Conservation (phyloP, 2,329 filamentous ascomycete genomes). For the Tolypocladium capitatum region DNA sequence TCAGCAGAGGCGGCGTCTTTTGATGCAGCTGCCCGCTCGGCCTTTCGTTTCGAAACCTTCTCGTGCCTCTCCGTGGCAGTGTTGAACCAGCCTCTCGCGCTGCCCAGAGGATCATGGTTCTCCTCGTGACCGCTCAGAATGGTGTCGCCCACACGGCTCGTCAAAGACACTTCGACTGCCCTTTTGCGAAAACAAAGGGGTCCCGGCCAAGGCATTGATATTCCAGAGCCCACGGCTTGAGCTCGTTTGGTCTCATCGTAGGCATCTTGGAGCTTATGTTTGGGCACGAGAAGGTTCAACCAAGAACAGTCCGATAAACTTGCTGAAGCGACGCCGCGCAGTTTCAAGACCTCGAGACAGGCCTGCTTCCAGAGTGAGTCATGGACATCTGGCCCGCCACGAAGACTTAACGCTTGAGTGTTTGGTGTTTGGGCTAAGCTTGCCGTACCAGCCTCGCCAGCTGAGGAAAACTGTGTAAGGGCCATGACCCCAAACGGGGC, state of each 20-base stretch:
- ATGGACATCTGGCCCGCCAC: constrained; percentile 25
- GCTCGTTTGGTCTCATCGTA: constrained; percentile 28
- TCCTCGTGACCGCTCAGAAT: constrained; percentile 24
- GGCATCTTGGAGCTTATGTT: constrained; percentile 27
- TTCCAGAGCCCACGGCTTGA: constrained; percentile 18
- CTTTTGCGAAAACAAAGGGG: constrained; percentile 39
- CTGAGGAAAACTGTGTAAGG: constrained; percentile 10
- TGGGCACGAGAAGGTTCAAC: constrained; percentile 37
- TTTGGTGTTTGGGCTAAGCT: constrained; percentile 38
- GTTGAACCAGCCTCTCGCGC: constrained; percentile 36
- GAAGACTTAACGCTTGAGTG: constrained; percentile 32
- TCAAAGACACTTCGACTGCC: constrained; percentile 25
- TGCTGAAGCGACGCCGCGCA: constrained; percentile 33
- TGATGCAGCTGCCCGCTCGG: constrained; percentile 31
- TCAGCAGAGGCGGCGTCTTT: constrained; percentile 30
- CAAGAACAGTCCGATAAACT: constrained; percentile 32
- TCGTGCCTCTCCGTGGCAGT: constrained; percentile 32
- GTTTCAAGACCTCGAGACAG: constrained; percentile 36
- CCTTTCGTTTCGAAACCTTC: constrained; percentile 31
- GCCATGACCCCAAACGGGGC: constrained; percentile 38
- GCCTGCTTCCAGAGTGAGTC: constrained; percentile 34
- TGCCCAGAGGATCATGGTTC: constrained; percentile 34
- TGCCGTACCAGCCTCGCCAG: constrained; percentile 15
- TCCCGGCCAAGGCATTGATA: constrained; percentile 40
- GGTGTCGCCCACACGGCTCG: constrained; percentile 24